A percentile compares a stretch with the other conserved stretches of the same genome.
phyloP scores from a whole-genome alignment of 192 early-diverging fungal genomes.

The Umbelopsis sp. region DNA sequence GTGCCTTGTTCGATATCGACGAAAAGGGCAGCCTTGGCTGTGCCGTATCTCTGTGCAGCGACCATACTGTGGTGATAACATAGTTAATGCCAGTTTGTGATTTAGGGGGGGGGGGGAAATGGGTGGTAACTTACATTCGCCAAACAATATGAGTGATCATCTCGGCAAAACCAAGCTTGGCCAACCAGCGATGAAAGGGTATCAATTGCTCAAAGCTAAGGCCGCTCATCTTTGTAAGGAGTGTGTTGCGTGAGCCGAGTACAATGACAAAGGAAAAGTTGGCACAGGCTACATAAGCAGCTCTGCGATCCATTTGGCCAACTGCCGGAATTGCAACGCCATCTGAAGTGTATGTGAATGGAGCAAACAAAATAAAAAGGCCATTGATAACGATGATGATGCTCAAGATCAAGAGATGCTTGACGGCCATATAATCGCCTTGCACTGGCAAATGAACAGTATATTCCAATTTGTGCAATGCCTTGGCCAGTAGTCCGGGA shows the following conservation, averaged over 20 bases:
- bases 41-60: neutral
- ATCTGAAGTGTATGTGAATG: constrained; percentile 16
- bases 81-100: too few relatives aligned
- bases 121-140: constrained; percentile 31
- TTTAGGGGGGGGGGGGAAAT: too few relatives aligned
- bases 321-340: constrained; percentile 18
- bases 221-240: constrained; percentile 40
- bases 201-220: constrained; percentile 46
- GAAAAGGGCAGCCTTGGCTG: constrained; percentile 29
- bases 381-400: constrained; percentile 30
- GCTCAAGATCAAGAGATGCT: constrained; percentile 27
- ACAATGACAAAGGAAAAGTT: constrained; percentile 46
- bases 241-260: constrained; percentile 42
- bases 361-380: constrained; percentile 30
- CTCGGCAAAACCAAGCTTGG: constrained; percentile 33
- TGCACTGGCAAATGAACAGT: neutral
- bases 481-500: neutral
- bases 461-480: constrained; percentile 5
- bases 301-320: constrained; percentile 30
- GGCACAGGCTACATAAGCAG: constrained; percentile 37
- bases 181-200: constrained; percentile 48
- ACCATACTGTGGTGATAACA: neutral
- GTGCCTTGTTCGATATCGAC: constrained; percentile 28
- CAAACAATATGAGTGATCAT: constrained; percentile 37
- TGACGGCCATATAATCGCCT: constrained; percentile 25